phyloP scores from a whole-genome alignment of 768 basidiomycete genomes.

The Lactarius vividus region DNA sequence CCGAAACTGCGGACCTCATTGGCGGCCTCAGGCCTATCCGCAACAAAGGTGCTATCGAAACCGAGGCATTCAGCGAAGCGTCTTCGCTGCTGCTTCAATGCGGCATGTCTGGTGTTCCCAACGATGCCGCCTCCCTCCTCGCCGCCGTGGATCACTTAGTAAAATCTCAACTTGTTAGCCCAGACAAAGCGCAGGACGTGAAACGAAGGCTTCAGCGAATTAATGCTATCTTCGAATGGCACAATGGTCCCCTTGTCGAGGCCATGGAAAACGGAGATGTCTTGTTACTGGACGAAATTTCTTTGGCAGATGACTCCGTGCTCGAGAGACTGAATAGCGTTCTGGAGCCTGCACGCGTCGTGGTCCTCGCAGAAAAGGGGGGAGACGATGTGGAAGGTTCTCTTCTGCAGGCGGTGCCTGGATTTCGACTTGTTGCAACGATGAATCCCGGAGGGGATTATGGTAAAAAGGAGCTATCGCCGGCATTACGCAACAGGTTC shows the following conservation, averaged over 20 bases:
- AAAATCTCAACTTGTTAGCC: constrained; percentile 16
- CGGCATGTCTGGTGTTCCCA: constrained; percentile 36
- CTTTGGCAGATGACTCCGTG: constrained; percentile 96
- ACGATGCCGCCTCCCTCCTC: constrained; percentile 33
- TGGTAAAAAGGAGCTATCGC: constrained; percentile 98
- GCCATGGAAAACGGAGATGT: constrained; percentile 86
- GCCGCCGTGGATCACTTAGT: constrained; percentile 30
- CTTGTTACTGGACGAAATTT: constrained; percentile 94
- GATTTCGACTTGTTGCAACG: constrained; percentile 90
- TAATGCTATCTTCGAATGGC: constrained; percentile 92
- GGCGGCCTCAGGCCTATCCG: constrained; percentile 89
- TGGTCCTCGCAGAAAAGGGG: constrained; percentile 91
- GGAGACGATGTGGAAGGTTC: constrained; percentile 69
- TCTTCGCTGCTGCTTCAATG: constrained; percentile 40
- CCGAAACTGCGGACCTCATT: constrained; percentile 95
- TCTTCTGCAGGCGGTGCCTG: constrained; percentile 57
- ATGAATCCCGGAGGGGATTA: constrained; percentile 99
- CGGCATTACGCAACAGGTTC: constrained; percentile 94
- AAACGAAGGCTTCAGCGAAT: constrained; percentile 48
- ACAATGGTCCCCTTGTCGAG: constrained; percentile 91
- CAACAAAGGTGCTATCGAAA: constrained; percentile 58
- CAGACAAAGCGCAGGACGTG: constrained; percentile 38
- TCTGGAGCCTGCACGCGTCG: constrained; percentile 83
- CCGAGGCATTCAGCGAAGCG: constrained; percentile 48
- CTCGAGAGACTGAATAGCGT: constrained; percentile 96